These are phyloP conservation scores for Talaromyces verruculosus DNA, from an alignment of 2,329 filamentous ascomycete species.

Conservation along the genomic window DNA sequence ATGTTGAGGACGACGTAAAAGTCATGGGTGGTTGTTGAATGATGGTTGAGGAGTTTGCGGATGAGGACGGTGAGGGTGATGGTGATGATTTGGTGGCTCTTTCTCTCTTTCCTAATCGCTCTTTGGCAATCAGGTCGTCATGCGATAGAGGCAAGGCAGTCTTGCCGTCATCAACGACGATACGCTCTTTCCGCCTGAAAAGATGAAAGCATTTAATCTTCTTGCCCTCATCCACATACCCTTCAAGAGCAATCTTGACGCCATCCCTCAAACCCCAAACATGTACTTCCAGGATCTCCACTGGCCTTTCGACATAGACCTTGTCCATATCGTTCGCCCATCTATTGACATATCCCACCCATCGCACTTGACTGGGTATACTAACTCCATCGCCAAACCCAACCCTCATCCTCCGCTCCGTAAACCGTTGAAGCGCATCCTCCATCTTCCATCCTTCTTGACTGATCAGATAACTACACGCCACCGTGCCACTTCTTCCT, in stretches of 20 bases:
- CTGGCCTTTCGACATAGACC: constrained; percentile 74
- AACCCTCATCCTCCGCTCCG: constrained; percentile 81
- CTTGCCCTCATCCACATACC: constrained; percentile 84
- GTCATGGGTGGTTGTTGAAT: constrained; percentile 13
- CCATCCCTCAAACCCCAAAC: constrained; percentile 85
- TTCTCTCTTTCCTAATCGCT: constrained; percentile 27
- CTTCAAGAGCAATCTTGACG: constrained; percentile 82
- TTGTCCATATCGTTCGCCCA: constrained; percentile 74
- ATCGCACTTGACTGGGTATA: constrained; percentile 88
- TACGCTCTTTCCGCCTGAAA: constrained; percentile 69
- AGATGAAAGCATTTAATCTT: constrained; percentile 80
- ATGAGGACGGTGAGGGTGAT: constrained; percentile 23
- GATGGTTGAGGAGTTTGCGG: constrained; percentile 17
- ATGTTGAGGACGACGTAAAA: constrained; percentile 39
- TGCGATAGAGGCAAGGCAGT: constrained; percentile 47
- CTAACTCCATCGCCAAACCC: constrained; percentile 86
- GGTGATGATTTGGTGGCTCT: constrained; percentile 13
- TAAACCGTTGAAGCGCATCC: constrained; percentile 68
- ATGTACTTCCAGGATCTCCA: constrained; percentile 86
- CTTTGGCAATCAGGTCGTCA: constrained; percentile 45
- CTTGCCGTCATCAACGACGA: constrained; percentile 51
- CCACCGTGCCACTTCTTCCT: constrained; percentile 83
- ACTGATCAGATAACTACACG: constrained; percentile 85
- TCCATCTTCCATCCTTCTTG: constrained; percentile 71
- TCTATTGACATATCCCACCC: constrained; percentile 82